Conservation (phyloP, 306 rosid species). For the Lagenaria siceraria region DNA sequence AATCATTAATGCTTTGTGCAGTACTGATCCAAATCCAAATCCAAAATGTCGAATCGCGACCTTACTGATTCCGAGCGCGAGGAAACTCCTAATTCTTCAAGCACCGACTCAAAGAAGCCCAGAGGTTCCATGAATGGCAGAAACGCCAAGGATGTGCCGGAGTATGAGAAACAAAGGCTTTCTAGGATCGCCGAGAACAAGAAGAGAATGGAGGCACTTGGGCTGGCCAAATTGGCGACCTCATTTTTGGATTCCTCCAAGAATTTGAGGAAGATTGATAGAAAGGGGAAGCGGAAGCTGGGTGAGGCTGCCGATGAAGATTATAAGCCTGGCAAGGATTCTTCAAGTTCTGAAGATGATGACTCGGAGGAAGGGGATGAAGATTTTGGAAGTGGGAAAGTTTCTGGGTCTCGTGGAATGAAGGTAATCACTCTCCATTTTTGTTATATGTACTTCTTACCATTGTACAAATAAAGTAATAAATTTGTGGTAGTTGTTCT, state of each 20-base stretch:
- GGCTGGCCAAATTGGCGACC: constrained; percentile 46
- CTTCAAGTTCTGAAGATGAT: constrained; percentile 24
- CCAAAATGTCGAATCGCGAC: not conserved
- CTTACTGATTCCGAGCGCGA: constrained; percentile 23
- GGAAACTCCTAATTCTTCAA: constrained; percentile 11
- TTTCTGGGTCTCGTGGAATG: constrained; percentile 25
- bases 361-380: constrained; percentile 29
- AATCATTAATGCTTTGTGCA: too few species aligned
- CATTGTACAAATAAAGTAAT: not conserved
- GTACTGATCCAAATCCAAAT: not conserved
- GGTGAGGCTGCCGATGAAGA: constrained; percentile 29
- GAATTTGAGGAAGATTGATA: constrained; percentile 6
- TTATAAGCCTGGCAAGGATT: constrained; percentile 41
- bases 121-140: not conserved
- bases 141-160: constrained; percentile 10
- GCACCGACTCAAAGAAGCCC: constrained; percentile 9
- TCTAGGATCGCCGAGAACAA: constrained; percentile 66
- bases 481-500: not conserved
- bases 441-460: not conserved
- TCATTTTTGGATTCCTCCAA: constrained; percentile 27
- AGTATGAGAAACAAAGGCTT: constrained; percentile 68
- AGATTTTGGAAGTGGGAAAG: constrained; percentile 15
- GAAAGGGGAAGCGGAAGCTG: constrained; percentile 39
- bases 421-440: constrained; percentile 33
- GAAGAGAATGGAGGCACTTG: constrained; percentile 67